Base-by-base conservation (phyloP, 768 basidiomycete species). In the Pleurotus giganteus region DNA sequence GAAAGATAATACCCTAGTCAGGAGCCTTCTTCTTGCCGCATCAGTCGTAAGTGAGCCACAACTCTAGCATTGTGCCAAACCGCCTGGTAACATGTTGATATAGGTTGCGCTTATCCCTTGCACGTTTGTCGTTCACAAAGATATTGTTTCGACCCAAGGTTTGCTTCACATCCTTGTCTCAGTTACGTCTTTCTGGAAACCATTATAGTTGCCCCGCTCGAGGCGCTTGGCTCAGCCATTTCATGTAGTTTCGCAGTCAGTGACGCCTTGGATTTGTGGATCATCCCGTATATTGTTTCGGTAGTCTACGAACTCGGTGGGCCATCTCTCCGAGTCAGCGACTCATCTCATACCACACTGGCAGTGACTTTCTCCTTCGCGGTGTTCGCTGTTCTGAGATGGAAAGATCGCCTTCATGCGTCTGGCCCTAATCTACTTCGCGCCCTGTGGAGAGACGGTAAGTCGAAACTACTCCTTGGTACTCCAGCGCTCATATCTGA, bases 271-370 rank as follows among this genome's bases (percentile, higher is more conserved):
- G 28, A 5, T 12, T 21, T 47, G 29, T 47, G 46, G 46, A 47
- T 47, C 28, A 47, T 47, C 12, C 46, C 46, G 1, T 47, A 47
- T 21, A 47, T 47, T 27, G n/a, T 47, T 15, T 47, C 46, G 4
- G 27, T 47, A n/a, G 6, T 21, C 8, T 1, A 28, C n/a, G 46
- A 47, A 32, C 27, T 47, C 2, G 46, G 46, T 47, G 28, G 29
- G 46, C 12, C 46, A 15, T 19, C 13, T 27, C 46, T 15, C 26
- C 27, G 24, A 29, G 7, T 19, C n/a, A 26, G 23, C 21, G 4
- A 15, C 9, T 11, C 29, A 26, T 27, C 13, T 47, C 27, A 7
- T 27, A 1, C 28, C n/a, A 4, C 9, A 4, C 15, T 47, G 17
- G 0, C 21, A 47, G 46, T 47, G 15, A 47, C 46, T 15, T 29